These are phyloP conservation scores for Beauveria sp. DNA, from an alignment of 2,329 filamentous ascomycete genomes.

Conservation along the genomic window DNA sequence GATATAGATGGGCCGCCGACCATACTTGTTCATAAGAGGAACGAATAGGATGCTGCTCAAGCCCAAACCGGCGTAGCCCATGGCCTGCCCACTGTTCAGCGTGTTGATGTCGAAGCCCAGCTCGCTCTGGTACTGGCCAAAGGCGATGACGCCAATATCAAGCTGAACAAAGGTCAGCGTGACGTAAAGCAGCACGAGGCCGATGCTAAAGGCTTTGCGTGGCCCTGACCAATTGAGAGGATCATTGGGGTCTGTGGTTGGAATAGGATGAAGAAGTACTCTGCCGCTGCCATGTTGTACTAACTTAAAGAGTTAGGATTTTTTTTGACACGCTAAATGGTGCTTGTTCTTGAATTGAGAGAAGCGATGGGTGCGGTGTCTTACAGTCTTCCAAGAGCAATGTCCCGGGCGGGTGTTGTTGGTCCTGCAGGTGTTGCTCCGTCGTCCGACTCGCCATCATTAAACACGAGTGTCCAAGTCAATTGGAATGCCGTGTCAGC, in stretches of 20 bases:
- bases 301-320: background rate
- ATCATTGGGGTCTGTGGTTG: constrained; percentile 13
- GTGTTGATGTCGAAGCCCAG: constrained; percentile 32
- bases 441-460: background rate
- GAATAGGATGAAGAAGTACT: constrained; percentile 11
- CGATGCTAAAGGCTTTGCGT: background rate
- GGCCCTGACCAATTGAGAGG: constrained; percentile 9
- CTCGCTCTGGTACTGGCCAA: constrained; percentile 33
- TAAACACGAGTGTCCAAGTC: background rate
- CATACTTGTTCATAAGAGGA: constrained; percentile 38
- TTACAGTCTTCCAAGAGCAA: constrained; percentile 1
- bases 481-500: background rate
- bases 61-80: constrained; percentile 32
- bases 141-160: constrained; percentile 16
- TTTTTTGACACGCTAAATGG: background rate
- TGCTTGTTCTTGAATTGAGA: background rate
- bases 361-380: background rate
- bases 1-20: constrained; percentile 37
- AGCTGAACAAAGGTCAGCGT: background rate
- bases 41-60: constrained; percentile 35
- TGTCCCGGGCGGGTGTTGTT: constrained; percentile 2
- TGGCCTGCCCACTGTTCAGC: constrained; percentile 38
- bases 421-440: background rate
- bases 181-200: constrained; percentile 1
- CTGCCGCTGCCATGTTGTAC: background rate